Evolutionary conservation across 2,329 filamentous ascomycete species (phyloP), one percentile per base, ranked within the genome.

Genomic region (Diaporthe citri): DNA sequence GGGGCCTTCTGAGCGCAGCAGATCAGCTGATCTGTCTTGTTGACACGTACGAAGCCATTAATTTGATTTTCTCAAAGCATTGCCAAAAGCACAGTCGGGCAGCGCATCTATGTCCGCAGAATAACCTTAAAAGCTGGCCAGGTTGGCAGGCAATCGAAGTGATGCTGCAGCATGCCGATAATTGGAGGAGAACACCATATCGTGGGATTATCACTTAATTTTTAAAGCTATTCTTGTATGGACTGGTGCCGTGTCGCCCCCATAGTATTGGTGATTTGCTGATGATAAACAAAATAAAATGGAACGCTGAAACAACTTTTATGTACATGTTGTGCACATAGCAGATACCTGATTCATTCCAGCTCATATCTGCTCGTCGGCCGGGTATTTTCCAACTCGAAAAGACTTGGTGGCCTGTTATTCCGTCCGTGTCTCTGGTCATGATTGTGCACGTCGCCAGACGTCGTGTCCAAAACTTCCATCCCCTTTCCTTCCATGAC

Each of bases 291-390:
- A 10, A 10, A 28, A 22, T 25, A 41, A 55, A 55, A 69, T 41
- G n/a, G n/a, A 69, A 55, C 64, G 64, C 64, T 55, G 22, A 55
- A 25, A 41, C 34, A n/a, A 41, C n/a, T 69, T 41, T 28, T 55
- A 69, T 69, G 25, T 69, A 69, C 64, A 69, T 55, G 46, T 22
- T 52, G 31, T 52, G 31, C n/a, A 28, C 22, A 4, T 20, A 52
- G 48, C 64, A 69, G 31, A 22, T 28, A 10, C 8, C 22, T 69
- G 48, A 20, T 13, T 69, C 15, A 69, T 55, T 69, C 64, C 43
- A 69, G 64, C 15, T 69, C 64, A 28, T 69, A 69, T 69, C 64
- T 69, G 64, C 64, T 69, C 64, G 13, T 7, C 15, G 48, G 64
- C 17, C 48, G 46, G 64, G 64, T 55, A 55, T 67, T 67, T 8